Evolutionary conservation across 2,329 filamentous ascomycete species (phyloP).

Genomic region (Penicillium sp.): DNA sequence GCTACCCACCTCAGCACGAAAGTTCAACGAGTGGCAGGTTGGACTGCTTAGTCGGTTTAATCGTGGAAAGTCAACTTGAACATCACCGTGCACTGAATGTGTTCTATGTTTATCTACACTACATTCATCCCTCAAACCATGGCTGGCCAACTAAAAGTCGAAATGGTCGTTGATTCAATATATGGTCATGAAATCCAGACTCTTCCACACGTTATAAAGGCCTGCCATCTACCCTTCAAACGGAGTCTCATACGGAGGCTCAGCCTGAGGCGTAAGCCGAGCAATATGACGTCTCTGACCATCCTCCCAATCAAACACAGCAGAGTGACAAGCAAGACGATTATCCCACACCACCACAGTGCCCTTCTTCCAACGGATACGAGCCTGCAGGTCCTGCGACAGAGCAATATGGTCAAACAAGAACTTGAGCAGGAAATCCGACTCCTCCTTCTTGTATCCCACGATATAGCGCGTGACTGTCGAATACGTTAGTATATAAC

Average conservation of each 20-base stretch:
- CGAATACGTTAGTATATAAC: background rate
- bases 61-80: constrained; percentile 4
- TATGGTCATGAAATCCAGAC: background rate
- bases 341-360: constrained; percentile 88
- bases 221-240: constrained; percentile 33
- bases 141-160: background rate
- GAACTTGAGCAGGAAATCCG: constrained; percentile 70
- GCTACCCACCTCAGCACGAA: constrained; percentile 48
- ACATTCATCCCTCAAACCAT: background rate
- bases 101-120: background rate
- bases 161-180: background rate
- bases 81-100: background rate
- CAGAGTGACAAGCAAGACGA: constrained; percentile 71
- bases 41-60: constrained; percentile 48
- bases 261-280: constrained; percentile 76
- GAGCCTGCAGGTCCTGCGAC: constrained; percentile 66
- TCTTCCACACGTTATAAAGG: background rate
- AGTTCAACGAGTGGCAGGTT: constrained; percentile 53
- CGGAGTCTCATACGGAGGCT: constrained; percentile 68
- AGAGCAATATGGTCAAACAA: constrained; percentile 68
- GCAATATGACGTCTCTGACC: constrained; percentile 74
- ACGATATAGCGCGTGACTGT: constrained; percentile 73
- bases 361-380: constrained; percentile 71
- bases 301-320: constrained; percentile 74
- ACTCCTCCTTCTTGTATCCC: constrained; percentile 81